Percentiles rank a stretch among this genome's conserved stretches.
Evolutionary conservation across 139 green algal species (phyloP).

Genomic region (Closterium sp.): DNA sequence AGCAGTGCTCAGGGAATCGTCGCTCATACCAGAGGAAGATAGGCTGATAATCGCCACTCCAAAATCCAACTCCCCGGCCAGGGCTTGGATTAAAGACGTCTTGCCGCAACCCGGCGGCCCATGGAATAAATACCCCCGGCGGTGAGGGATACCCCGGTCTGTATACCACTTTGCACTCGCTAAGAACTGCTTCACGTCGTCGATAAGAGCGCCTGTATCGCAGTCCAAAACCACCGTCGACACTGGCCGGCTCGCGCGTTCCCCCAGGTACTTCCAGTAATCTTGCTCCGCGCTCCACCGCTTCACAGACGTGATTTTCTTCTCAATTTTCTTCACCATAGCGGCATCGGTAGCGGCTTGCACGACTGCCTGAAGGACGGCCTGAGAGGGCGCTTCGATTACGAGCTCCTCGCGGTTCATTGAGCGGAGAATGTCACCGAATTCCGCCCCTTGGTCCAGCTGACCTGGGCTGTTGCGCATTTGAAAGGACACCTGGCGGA

Average conservation of each 20-base stretch:
- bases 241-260: background rate
- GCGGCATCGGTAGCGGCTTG: conserved; percentile 30
- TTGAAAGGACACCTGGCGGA: background rate
- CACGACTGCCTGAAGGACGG: conserved; percentile 8
- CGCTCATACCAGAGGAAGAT: conserved; percentile 52
- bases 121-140: conserved; percentile 39
- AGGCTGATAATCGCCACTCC: conserved; percentile 59
- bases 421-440: background rate
- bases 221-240: conserved; percentile 21
- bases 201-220: conserved; percentile 9
- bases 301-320: conserved; percentile 21
- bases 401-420: conserved; percentile 17
- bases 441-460: background rate
- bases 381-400: conserved; percentile 8
- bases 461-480: background rate
- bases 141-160: conserved; percentile 24
- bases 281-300: conserved; percentile 3
- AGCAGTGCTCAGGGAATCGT: conserved; percentile 43
- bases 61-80: conserved; percentile 46
- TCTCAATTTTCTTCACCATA: conserved; percentile 4
- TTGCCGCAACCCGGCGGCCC: conserved; percentile 41
- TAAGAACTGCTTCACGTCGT: conserved; percentile 32
- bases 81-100: conserved; percentile 50
- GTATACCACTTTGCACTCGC: conserved; percentile 39
- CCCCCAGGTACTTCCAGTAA: conserved; percentile 38